A percentile compares a stretch with the other conserved stretches of the same genome.
Conservation (phyloP, 768 basidiomycete species). For the Mycena epipterygia region DNA sequence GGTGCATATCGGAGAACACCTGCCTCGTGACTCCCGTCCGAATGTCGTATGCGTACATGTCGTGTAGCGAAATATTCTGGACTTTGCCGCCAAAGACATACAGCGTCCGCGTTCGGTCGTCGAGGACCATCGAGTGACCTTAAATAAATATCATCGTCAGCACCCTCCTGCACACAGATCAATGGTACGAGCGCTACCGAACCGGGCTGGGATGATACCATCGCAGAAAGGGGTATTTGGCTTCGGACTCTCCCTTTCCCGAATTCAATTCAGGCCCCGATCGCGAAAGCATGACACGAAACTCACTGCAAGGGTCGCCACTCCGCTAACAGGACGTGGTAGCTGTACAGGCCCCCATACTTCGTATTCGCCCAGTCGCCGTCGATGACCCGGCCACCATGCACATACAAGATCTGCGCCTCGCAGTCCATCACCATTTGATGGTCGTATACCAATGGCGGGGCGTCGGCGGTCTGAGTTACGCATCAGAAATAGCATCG, state of each 20-base stretch:
- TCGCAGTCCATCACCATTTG: constrained; percentile 85
- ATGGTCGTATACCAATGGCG: constrained; percentile 83
- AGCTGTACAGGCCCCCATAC: constrained; percentile 82
- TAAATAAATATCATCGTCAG: neutral
- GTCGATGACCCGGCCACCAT: constrained; percentile 81
- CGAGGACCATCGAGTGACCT: constrained; percentile 90
- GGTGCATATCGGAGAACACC: constrained; percentile 72
- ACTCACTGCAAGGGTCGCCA: constrained; percentile 81
- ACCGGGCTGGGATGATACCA: constrained; percentile 69
- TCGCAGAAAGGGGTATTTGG: constrained; percentile 42
- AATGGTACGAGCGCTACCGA: constrained; percentile 55
- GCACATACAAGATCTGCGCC: constrained; percentile 79
- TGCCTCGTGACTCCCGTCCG: constrained; percentile 69
- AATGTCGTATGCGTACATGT: constrained; percentile 84
- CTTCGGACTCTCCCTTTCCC: constrained; percentile 24
- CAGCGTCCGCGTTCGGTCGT: constrained; percentile 67
- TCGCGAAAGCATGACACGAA: neutral
- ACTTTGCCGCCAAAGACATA: constrained; percentile 84
- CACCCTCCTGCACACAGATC: neutral
- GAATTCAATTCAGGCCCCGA: constrained; percentile 19
- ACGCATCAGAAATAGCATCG: constrained; percentile 1
- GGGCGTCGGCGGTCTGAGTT: constrained; percentile 40
- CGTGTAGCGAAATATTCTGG: constrained; percentile 74
- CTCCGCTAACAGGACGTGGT: constrained; percentile 72
- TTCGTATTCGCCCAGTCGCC: constrained; percentile 70